Evolutionary conservation across 257 asterid genomes (phyloP), one percentile per base, ranked within the genome.

Genomic region (Przewalskia tangutica): DNA sequence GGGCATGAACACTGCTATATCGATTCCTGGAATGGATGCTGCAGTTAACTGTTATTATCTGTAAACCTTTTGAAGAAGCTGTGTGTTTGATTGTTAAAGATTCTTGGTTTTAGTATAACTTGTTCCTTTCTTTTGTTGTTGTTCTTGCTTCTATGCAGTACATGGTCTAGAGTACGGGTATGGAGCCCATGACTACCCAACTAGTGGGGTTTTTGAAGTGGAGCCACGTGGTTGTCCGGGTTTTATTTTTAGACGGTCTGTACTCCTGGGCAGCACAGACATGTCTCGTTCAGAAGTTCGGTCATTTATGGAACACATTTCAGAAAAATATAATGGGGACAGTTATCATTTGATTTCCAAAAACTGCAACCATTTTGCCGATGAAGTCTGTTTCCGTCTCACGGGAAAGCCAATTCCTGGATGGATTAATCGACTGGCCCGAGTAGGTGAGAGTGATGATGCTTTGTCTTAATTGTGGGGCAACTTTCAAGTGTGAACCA

Each of bases 181-280:
- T 88, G 98, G 98, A 85, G 98, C 98, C 81, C 98, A 95, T 65
- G 98, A 95, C 81, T 95, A 89, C 85, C 85, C 97, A 80, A 81
- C 91, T 62, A 95, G 98, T 87, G 98, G 98, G 82, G 94, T 95
- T 83, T 95, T 95, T 77, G 97, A 95, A 89, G 98, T 95, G 75
- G 95, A 95, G 85, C 98, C 98, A 40, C 90, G 86, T 87, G 87
- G 95, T 82, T 95, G 98, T 86, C 98, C 98, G 17, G 98, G 98
- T 73, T 95, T 92, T 84, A 84, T 86, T 63, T 95, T 92, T 86
- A 92, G 98, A 85, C 97, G 93, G 27, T 87, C 98, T 20, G 82
- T 95, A 76, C 94, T 84, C 81, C 86, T 95, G 84, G 98, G 98
- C 82, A 90, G 90, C 88, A 93, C 89, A 32, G 93, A 91, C 80